Base-by-base conservation (phyloP, 371 early-diverging fungal species). In the Gilbertella persicaria region DNA sequence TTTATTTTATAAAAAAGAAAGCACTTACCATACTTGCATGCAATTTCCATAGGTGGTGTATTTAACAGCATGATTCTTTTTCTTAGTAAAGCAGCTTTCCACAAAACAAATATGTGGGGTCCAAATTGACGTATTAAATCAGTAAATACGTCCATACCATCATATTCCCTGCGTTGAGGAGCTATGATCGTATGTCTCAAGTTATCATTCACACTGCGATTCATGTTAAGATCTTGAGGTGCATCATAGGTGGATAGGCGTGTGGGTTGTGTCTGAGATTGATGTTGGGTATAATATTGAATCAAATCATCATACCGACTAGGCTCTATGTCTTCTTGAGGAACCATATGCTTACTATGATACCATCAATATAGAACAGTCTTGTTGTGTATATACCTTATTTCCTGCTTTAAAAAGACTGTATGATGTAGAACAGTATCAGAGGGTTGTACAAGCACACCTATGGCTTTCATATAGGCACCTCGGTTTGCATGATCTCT, bases 391-490 rank as follows among this genome's bases (percentile, higher is more conserved):
- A 13, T 33, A 33, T 66, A 71, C 66, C 28, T 48, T 30, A 67
- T n/a, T 48, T 66, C 55, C 7, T 38, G 16, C 25, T 50, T 44
- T 24, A 85, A 51, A 55, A 73, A 78, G 4, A 44, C 58, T 6
- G 60, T 55, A 45, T 85, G 84, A 16, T 61, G 53, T 83, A 80
- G 83, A 25, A 81, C 69, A 21, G 71, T 53, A 6, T 76, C 82
- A 52, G 71, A 75, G 6, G 81, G 75, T 25, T 69, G 54, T 0
- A 85, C 80, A n/a, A 84, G 51, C 1, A 82, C 50, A 1, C 84
- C 86, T 4, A 84, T 66, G 5, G 82, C 67, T 9, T 73, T 66
- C 86, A 86, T 86, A 35, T 52, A 62, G 6, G 84, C 83, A 17
- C 86, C 86, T 58, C 78, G n/a, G n/a, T n/a, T 57, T 25, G 71